Evolutionary conservation across 495 filamentous ascomycete genomes (phyloP).

Genomic region (Tricharina praecox): DNA sequence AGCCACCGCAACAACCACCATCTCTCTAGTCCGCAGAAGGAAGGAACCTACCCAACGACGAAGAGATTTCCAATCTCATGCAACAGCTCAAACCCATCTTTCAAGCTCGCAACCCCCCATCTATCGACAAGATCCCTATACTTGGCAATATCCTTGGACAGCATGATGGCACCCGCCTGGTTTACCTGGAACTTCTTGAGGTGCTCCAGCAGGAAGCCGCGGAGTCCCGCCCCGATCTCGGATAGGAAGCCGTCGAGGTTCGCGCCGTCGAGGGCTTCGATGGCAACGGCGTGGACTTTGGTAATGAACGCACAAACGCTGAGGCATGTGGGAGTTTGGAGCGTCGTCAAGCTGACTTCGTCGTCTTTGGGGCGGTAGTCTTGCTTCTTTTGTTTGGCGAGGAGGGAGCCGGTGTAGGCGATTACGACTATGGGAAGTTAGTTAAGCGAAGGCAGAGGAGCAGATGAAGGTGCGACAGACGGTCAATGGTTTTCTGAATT

Average conservation of each 20-base stretch:
- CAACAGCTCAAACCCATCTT: slow-evolving; percentile 59
- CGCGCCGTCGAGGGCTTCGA: slow-evolving; percentile 53
- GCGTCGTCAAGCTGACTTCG: slow-evolving; percentile 58
- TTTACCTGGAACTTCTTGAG: slow-evolving; percentile 86
- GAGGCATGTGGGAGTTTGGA: slow-evolving; percentile 74
- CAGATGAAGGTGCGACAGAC: slow-evolving; percentile 10
- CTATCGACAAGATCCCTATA: slow-evolving; percentile 69
- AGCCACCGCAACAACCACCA: no score
- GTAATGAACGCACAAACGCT: slow-evolving; percentile 60
- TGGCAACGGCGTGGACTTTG: slow-evolving; percentile 41
- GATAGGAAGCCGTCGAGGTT: slow-evolving; percentile 62
- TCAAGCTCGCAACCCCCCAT: slow-evolving; percentile 57
- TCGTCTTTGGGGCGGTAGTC: slow-evolving; percentile 87
- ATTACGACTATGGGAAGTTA: slow-evolving; percentile 37
- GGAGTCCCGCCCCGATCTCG: slow-evolving; percentile 71
- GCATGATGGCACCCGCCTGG: slow-evolving; percentile 80
- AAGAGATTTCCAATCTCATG: slow-evolving; percentile 93
- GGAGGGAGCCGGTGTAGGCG: slow-evolving; percentile 57
- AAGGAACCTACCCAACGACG: slow-evolving; percentile 49
- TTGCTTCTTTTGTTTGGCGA: slow-evolving; percentile 69
- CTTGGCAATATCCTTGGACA: slow-evolving; percentile 71
- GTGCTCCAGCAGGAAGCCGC: slow-evolving; percentile 67
- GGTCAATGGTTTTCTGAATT: slow-evolving; percentile 68
- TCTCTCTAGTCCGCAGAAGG: background rate
- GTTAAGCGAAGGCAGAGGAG: no score